Evolutionary conservation across 495 filamentous ascomycete genomes (phyloP), one percentile per base, ranked within the genome.

Genomic region (Penicillium coffeae): DNA sequence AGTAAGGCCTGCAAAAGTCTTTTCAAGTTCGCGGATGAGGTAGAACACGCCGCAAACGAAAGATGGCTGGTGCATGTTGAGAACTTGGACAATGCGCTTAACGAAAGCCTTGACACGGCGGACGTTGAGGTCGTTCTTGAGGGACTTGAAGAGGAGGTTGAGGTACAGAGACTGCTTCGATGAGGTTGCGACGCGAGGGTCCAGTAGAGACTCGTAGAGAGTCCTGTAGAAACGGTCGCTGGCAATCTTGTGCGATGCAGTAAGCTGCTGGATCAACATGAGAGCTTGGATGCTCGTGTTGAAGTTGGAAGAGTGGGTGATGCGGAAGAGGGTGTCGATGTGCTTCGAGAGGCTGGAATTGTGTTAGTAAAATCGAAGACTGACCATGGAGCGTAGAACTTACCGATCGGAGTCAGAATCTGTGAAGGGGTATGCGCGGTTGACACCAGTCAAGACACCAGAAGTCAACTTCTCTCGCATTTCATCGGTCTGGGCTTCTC

Each of bases 291-390:
- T 88, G 60, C 89, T 91, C 7, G 94, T 98, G 71, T 96, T 97
- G 75, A 98, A 97, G 63, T 97, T 98, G 10, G 93, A 89, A 0
- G 93, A 96, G 65, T 98, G 92, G 0, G 93, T 94, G 52, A 98
- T 91, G 54, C 81, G 80, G 76, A 96, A 98, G 22, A 98, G 73
- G 3, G 90, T 95, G 61, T 96, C 88, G 48, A 97, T 79, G 52
- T 97, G 91, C 48, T 85, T 85, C 52, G 92, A 87, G 47, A 96
- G 78, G 22, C 79, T 82, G 43, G n/a, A 60, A 16, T 38, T 47
- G 33, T 43, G 55, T 54, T 6, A n/a, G 22, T 65, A 38, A 63
- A 68, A 51, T 56, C 36, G 12, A 3, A 6, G 15, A 13, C 4
- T 1, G 45, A 1, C 21, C 38, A 20, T 34, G 43, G 13, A 25